Evolutionary conservation across 768 basidiomycete species (phyloP).

Genomic region (Gymnopilus dilepis): DNA sequence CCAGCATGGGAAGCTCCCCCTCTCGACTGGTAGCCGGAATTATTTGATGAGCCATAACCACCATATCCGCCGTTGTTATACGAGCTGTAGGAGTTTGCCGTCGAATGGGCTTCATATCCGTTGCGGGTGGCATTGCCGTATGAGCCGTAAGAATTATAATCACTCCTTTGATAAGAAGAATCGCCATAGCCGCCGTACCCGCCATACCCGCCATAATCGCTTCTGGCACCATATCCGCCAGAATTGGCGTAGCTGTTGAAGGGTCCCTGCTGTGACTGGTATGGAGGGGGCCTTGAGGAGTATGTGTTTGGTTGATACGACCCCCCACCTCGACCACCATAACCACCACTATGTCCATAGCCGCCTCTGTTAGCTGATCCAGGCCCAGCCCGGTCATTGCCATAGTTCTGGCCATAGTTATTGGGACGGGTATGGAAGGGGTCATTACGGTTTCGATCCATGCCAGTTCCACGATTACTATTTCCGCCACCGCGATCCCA

Average conservation of each 20-base stretch:
- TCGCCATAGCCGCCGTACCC: constrained; percentile 37
- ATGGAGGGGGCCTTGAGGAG: constrained; percentile 35
- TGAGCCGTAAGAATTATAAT: constrained; percentile 20
- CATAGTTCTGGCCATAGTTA: constrained; percentile 39
- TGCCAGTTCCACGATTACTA: constrained; percentile 39
- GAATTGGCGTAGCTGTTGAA: constrained; percentile 39
- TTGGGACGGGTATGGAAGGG: constrained; percentile 52
- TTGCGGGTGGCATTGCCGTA: constrained; percentile 17
- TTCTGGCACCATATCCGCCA: constrained; percentile 34
- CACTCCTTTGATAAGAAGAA: constrained; percentile 23
- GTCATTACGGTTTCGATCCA: constrained; percentile 47
- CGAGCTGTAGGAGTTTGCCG: constrained; percentile 33
- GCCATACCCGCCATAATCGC: constrained; percentile 36
- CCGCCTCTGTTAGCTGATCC: constrained; percentile 36
- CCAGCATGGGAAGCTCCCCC: constrained; percentile 34
- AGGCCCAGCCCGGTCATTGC: constrained; percentile 34
- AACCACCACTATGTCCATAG: constrained; percentile 32
- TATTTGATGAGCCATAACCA: constrained; percentile 25
- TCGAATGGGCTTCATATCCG: constrained; percentile 24
- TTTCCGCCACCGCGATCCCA: constrained; percentile 44
- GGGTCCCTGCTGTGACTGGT: constrained; percentile 31
- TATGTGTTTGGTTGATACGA: constrained; percentile 43
- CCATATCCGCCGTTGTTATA: constrained; percentile 41
- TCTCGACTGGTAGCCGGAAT: constrained; percentile 37
- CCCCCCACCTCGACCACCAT: constrained; percentile 26